These are phyloP conservation scores for Amanita pseudoporphyria DNA, from an alignment of 768 basidiomycete genomes.

Conservation along the genomic window DNA sequence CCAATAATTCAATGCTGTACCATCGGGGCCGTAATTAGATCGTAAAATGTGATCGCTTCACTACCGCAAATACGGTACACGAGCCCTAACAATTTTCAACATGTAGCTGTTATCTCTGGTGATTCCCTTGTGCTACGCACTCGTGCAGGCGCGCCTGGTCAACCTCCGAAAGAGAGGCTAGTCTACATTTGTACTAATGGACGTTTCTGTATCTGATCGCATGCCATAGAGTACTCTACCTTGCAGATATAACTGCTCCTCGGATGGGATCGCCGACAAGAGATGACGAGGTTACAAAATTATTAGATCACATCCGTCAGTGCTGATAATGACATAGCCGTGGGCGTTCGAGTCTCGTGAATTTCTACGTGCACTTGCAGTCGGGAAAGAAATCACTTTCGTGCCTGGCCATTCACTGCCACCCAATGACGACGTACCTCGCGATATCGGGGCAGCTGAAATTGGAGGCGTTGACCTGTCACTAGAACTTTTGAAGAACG, in stretches of 20 bases:
- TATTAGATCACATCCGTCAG: slow-evolving; percentile 1
- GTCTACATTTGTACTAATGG: background rate
- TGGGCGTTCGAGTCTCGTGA: slow-evolving; percentile 94
- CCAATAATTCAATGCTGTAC: background rate
- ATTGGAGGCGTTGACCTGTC: slow-evolving; percentile 65
- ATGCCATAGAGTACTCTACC: slow-evolving; percentile 63
- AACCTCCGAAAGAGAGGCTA: slow-evolving; percentile 84
- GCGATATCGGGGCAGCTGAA: slow-evolving; percentile 74
- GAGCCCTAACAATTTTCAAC: slow-evolving; percentile 15
- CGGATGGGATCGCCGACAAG: slow-evolving; percentile 73
- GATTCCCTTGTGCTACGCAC: slow-evolving; percentile 83
- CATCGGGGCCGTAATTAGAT: slow-evolving; percentile 26
- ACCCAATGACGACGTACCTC: slow-evolving; percentile 62
- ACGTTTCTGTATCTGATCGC: background rate
- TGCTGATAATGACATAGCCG: slow-evolving; percentile 34
- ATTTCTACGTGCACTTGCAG: slow-evolving; percentile 73
- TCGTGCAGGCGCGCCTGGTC: slow-evolving; percentile 69
- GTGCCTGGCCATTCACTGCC: slow-evolving; percentile 73
- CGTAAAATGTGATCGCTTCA: slow-evolving; percentile 41
- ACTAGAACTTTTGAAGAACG: slow-evolving; percentile 69
- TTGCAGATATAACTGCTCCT: slow-evolving; percentile 82
- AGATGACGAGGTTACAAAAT: slow-evolving; percentile 70
- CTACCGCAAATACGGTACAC: slow-evolving; percentile 7
- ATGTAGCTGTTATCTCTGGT: slow-evolving; percentile 77
- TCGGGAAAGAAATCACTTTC: slow-evolving; percentile 89